A percentile compares a stretch with the other conserved stretches of the same genome.
These are phyloP conservation scores for Boletellus deceptivus DNA, from an alignment of 1,284 basidiomycete species.

Conservation along the genomic window DNA sequence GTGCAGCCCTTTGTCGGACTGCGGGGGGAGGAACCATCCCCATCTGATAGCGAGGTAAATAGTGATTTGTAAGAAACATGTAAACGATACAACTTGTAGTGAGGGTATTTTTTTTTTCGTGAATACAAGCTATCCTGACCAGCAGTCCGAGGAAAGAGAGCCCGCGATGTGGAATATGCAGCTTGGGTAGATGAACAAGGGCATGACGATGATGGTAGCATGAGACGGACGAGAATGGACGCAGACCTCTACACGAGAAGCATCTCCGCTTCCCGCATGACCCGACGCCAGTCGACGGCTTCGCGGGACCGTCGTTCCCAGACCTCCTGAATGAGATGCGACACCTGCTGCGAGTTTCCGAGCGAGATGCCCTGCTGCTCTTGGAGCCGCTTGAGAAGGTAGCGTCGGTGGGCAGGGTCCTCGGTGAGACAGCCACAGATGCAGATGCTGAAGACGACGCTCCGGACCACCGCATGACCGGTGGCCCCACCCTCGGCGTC, in stretches of 20 bases:
- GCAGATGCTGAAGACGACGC: conserved; percentile 75
- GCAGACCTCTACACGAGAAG: conserved; percentile 56
- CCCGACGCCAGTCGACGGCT: conserved; percentile 60
- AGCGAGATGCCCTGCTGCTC: conserved; percentile 50
- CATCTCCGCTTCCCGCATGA: conserved; percentile 50
- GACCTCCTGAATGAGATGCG: conserved; percentile 54
- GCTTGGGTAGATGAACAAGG: conserved; percentile 7
- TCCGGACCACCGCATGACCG: conserved; percentile 62
- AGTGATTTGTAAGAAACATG: conserved; percentile 6
- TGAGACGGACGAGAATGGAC: conserved; percentile 1
- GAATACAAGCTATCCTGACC: conserved; percentile 23
- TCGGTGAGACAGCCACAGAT: conserved; percentile 69
- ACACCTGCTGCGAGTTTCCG: conserved; percentile 63
- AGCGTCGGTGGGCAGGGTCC: conserved; percentile 41
- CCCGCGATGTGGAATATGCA: conserved; percentile 14
- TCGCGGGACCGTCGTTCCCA: conserved; percentile 44
- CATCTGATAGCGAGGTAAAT: background rate
- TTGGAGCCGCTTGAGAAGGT: conserved; percentile 48
- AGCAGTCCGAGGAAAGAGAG: conserved; percentile 16
- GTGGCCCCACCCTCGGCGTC: conserved; percentile 42
- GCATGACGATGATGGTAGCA: background rate
- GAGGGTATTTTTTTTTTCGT: conserved; percentile 22
- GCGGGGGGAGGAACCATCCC: background rate
- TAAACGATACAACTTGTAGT: conserved; percentile 25
- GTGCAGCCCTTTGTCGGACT: no score